Evolutionary conservation across 441 rosid species (phyloP).

Genomic region (Syzygium malaccense): DNA sequence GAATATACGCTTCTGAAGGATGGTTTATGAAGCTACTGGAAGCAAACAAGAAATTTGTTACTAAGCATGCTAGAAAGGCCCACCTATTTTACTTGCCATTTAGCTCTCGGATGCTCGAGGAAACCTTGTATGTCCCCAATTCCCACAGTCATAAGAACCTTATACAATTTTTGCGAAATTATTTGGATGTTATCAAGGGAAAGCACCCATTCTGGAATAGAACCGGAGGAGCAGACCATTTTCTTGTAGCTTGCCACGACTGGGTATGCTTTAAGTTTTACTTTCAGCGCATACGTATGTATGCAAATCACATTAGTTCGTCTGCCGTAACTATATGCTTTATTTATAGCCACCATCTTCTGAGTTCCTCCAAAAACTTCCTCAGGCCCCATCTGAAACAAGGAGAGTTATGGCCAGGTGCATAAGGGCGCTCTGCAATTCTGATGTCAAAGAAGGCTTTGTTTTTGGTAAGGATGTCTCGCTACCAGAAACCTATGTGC

Average conservation of each 20-base stretch:
- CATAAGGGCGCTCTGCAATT: slow-evolving; percentile 82
- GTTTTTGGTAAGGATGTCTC: slow-evolving; percentile 78
- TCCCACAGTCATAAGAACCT: slow-evolving; percentile 62
- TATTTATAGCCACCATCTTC: neutral
- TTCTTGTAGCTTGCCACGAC: slow-evolving; percentile 95
- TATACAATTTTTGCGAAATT: slow-evolving; percentile 41
- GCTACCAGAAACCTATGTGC: slow-evolving; percentile 76
- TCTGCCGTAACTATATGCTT: neutral
- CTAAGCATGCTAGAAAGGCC: slow-evolving; percentile 55
- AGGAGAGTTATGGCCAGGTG: slow-evolving; percentile 52
- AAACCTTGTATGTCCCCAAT: slow-evolving; percentile 48
- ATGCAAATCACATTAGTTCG: neutral
- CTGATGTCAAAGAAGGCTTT: slow-evolving; percentile 79
- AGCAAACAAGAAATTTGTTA: slow-evolving; percentile 52
- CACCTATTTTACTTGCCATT: slow-evolving; percentile 88
- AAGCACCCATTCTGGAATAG: slow-evolving; percentile 81
- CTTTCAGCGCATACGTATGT: neutral
- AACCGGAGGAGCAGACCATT: slow-evolving; percentile 86
- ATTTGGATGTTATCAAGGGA: slow-evolving; percentile 47
- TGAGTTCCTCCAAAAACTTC: slow-evolving; percentile 1
- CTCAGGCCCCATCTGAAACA: slow-evolving; percentile 79
- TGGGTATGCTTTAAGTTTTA: slow-evolving; percentile 47
- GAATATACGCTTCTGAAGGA: slow-evolving; percentile 95
- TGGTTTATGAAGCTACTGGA: slow-evolving; percentile 91
- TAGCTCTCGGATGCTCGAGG: slow-evolving; percentile 70